Conservation (phyloP, 768 basidiomycete species). For the Asterophora lycoperdoides region DNA sequence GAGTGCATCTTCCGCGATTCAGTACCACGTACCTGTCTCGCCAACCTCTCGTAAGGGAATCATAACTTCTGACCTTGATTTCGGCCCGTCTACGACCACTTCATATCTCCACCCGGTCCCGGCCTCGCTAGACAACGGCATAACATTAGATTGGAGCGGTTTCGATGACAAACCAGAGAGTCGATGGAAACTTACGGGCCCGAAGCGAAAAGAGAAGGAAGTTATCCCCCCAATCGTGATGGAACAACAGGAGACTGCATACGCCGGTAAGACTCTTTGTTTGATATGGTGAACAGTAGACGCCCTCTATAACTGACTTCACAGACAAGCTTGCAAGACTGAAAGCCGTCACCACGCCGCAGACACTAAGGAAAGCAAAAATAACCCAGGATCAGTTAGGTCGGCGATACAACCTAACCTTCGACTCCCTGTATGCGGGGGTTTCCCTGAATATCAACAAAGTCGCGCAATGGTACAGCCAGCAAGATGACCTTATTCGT, state of each 20-base stretch:
- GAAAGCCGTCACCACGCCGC: conserved; percentile 42
- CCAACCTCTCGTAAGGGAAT: conserved; percentile 24
- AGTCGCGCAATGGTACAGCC: conserved; percentile 58
- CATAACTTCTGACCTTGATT: conserved; percentile 55
- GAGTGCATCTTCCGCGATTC: conserved; percentile 25
- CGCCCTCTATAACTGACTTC: background rate
- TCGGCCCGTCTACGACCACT: conserved; percentile 57
- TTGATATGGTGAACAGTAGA: background rate
- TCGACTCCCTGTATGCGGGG: conserved; percentile 31
- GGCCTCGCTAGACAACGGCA: conserved; percentile 61
- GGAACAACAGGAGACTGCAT: conserved; percentile 56
- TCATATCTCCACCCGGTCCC: conserved; percentile 59
- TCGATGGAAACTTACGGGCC: conserved; percentile 56
- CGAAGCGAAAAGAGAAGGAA: conserved; percentile 59
- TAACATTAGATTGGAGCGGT: conserved; percentile 74
- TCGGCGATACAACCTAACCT: conserved; percentile 59
- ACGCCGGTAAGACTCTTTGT: conserved; percentile 42
- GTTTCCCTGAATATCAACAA: conserved; percentile 41
- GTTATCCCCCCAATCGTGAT: conserved; percentile 37
- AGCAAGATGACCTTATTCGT: conserved; percentile 43
- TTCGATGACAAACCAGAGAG: conserved; percentile 51
- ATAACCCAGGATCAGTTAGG: conserved; percentile 63
- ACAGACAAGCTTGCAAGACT: conserved; percentile 58
- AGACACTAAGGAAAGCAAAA: conserved; percentile 58
- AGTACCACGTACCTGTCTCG: conserved; percentile 27